Evolutionary conservation across 805 yeast genomes (phyloP), one percentile per base, ranked within the genome.

Genomic region (Martiniozyma abietophila): DNA sequence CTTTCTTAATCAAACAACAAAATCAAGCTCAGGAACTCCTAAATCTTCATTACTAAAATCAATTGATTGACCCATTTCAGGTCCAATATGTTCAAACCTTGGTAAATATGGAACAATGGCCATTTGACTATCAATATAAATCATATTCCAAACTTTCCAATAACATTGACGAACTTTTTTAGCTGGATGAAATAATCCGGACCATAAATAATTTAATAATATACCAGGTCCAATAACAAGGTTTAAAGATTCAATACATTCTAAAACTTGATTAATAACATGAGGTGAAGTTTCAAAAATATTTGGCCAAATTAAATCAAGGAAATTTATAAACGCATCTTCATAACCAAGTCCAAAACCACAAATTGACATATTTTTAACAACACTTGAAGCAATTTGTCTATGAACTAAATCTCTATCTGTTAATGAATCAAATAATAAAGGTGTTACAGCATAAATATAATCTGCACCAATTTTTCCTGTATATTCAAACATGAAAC

Each of bases 261-360:
- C 96, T 30, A 82, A 43, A 2, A 92, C 76, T 44, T 97, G 71
- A 8, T 64, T 67, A 37, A 88, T 86, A 10, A 88, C 96, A 56
- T 92, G 99, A 0, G 97, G 97, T 0, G 96, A 86, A 1, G 95
- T 82, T 54, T 89, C 99, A 52, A 74, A 86, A 2, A 92, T 64
- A 53, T 92, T 92, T 2, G 99, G 98, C 57, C 86, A 59, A 15
- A 92, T 56, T 32, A 88, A 63, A 51, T 92, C 85, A 49, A 92
- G 60, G 39, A 77, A 70, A 54, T 92, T 96, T 8, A 84, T 53
- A 61, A 92, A 85, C 0, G 85, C 82, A 44, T 80, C 94, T 45
- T 84, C 95, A 36, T 69, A 65, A 0, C 88, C 86, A 3, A 64
- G 51, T 1, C 96, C 96, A 18, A 69, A 60, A 49, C 89, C 76